Conservation (phyloP, 2,329 filamentous ascomycete genomes). For the Monilinia laxa region DNA sequence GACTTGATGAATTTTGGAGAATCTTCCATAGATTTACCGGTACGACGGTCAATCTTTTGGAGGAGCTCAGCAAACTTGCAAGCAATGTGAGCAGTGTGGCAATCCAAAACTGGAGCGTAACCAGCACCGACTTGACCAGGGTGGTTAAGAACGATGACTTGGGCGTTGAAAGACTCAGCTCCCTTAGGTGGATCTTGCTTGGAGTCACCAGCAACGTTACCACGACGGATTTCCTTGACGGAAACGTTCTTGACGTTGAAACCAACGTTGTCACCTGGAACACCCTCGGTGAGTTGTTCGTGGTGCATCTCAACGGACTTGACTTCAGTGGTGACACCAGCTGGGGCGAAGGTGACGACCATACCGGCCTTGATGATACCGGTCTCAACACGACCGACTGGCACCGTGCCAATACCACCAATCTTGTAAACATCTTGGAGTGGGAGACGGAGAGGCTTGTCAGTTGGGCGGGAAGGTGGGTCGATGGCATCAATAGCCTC, state of each 20-base stretch:
- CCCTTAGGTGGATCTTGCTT: conserved; percentile 97
- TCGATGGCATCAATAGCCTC: conserved; percentile 98
- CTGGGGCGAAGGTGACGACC: conserved; percentile 97
- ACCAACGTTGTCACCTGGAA: conserved; percentile 99
- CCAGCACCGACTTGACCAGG: conserved; percentile 98
- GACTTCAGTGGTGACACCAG: conserved; percentile 99
- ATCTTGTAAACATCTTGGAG: conserved; percentile 99
- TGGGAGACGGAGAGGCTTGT: conserved; percentile 99
- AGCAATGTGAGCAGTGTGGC: conserved; percentile 99
- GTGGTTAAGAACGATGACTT: conserved; percentile 99
- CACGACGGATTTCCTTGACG: conserved; percentile 99
- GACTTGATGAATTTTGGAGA: conserved; percentile 99
- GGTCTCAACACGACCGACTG: conserved; percentile 99
- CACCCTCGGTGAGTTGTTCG: conserved; percentile 94
- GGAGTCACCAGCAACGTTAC: conserved; percentile 99
- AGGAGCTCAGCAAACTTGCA: conserved; percentile 99
- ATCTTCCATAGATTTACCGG: conserved; percentile 92
- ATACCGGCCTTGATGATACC: conserved; percentile 88
- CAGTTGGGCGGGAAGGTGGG: conserved; percentile 84
- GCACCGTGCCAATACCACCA: conserved; percentile 99
- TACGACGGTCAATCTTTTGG: conserved; percentile 99
- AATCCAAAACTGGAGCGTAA: conserved; percentile 98
- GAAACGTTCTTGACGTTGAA: conserved; percentile 99
- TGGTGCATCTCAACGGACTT: conserved; percentile 99
- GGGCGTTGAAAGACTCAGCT: conserved; percentile 94